phyloP scores from a whole-genome alignment of 2,329 filamentous ascomycete species.

The Acrocalymma vagum region DNA sequence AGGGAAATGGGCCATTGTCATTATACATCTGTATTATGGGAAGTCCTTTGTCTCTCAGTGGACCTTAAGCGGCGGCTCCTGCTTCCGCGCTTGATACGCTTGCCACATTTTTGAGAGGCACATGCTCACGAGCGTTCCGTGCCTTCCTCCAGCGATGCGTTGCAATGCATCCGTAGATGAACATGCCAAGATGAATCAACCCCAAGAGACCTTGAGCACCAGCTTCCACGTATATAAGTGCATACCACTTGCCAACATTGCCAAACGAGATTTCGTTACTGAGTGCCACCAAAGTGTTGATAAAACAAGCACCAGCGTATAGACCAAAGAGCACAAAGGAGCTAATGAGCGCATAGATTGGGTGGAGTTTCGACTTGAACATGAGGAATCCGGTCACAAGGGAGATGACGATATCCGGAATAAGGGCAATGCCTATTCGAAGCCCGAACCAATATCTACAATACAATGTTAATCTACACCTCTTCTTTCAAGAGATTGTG shows the following conservation, averaged over 20 bases:
- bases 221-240: constrained; percentile 6
- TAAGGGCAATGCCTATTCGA: constrained; percentile 11
- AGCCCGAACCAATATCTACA: constrained; percentile 12
- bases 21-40: too few species aligned
- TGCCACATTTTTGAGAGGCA: too few species aligned
- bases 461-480: not conserved
- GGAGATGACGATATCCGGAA: constrained; percentile 9
- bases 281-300: constrained; percentile 4
- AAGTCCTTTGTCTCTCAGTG: too few species aligned
- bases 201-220: constrained; percentile 5
- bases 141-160: constrained; percentile 13
- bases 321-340: constrained; percentile 7
- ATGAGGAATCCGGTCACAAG: constrained; percentile 5
- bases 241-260: constrained; percentile 3
- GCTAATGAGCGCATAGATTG: constrained; percentile 9
- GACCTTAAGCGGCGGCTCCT: too few species aligned
- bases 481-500: not conserved
- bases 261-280: constrained; percentile 6
- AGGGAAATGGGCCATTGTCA: too few species aligned
- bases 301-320: constrained; percentile 3
- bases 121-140: not conserved
- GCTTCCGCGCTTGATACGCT: too few species aligned
- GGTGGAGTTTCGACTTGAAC: constrained; percentile 8
- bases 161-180: constrained; percentile 2
- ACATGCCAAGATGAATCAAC: constrained; percentile 8